These are phyloP conservation scores for Yarrowia sp. DNA, from an alignment of 805 yeast species.

Conservation along the genomic window DNA sequence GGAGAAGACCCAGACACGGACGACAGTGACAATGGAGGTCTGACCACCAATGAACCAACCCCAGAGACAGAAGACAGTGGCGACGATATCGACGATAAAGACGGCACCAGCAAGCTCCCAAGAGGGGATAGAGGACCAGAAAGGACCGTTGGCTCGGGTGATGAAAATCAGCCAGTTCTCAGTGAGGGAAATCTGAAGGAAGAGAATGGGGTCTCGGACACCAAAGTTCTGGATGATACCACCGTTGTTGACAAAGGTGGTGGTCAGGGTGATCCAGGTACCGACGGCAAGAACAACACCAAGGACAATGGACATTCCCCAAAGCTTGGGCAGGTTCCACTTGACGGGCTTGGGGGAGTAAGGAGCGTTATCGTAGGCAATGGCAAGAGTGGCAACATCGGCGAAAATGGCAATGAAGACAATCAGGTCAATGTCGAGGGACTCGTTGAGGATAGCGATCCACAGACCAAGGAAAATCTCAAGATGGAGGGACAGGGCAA, in stretches of 20 bases:
- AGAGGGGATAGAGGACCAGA: slow-evolving; percentile 95
- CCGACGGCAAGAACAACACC: slow-evolving; percentile 69
- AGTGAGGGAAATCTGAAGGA: slow-evolving; percentile 90
- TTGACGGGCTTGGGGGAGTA: slow-evolving; percentile 89
- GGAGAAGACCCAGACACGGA: slow-evolving; percentile 92
- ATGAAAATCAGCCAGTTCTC: slow-evolving; percentile 97
- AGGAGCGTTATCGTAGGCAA: slow-evolving; percentile 92
- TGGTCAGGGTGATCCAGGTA: slow-evolving; percentile 92
- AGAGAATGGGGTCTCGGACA: slow-evolving; percentile 87
- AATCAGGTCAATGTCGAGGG: slow-evolving; percentile 84
- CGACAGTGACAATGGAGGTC: slow-evolving; percentile 93
- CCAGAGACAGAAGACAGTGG: slow-evolving; percentile 88
- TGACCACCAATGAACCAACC: slow-evolving; percentile 99
- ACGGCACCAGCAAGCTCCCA: slow-evolving; percentile 98
- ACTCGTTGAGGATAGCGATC: slow-evolving; percentile 89
- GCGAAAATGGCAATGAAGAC: slow-evolving; percentile 95
- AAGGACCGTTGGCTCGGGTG: slow-evolving; percentile 96
- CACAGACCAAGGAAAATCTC: slow-evolving; percentile 93
- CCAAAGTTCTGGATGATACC: slow-evolving; percentile 91
- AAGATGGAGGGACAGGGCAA: slow-evolving; percentile 91
- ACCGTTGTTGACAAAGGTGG: slow-evolving; percentile 93
- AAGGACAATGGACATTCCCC: slow-evolving; percentile 76
- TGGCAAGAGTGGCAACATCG: slow-evolving; percentile 76
- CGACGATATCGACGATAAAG: slow-evolving; percentile 81
- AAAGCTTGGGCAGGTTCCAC: slow-evolving; percentile 92